A percentile compares a stretch with the other conserved stretches of the same genome.
These are phyloP conservation scores for Bimuria novae-zelandiae DNA, from an alignment of 2,329 filamentous ascomycete species.

Conservation along the genomic window DNA sequence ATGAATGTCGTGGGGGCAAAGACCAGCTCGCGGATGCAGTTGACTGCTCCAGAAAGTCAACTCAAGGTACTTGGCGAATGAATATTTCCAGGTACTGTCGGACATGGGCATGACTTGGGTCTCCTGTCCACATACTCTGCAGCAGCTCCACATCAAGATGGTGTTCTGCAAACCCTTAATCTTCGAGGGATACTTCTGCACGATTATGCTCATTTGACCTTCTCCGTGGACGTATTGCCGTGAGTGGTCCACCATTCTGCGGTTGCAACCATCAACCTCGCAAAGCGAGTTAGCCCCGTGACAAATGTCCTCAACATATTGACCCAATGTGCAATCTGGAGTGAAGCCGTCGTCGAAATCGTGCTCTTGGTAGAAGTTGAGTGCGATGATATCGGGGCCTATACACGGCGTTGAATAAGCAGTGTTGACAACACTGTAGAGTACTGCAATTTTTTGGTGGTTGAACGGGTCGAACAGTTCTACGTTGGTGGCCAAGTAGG, in stretches of 20 bases:
- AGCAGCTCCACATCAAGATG: conserved; percentile 98
- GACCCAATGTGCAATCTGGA: conserved; percentile 88
- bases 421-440: conserved; percentile 93
- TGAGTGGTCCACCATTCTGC: conserved; percentile 89
- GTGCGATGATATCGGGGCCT: conserved; percentile 85
- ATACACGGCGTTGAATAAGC: conserved; percentile 90
- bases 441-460: conserved; percentile 93
- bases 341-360: conserved; percentile 70
- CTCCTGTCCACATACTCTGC: conserved; percentile 88
- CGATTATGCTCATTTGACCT: conserved; percentile 87
- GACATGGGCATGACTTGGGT: conserved; percentile 92
- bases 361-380: conserved; percentile 93
- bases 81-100: conserved; percentile 94
- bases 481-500: conserved; percentile 84
- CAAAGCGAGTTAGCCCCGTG: conserved; percentile 77
- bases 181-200: conserved; percentile 74
- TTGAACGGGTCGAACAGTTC: conserved; percentile 93
- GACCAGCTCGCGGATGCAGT: conserved; percentile 71
- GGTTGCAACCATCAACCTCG: conserved; percentile 81
- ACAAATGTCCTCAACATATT: conserved; percentile 92
- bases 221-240: conserved; percentile 97
- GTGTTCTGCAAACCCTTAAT: conserved; percentile 69
- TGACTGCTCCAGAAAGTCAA: conserved; percentile 93
- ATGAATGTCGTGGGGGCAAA: conserved; percentile 91
- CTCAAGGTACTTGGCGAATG: conserved; percentile 97